Percentiles rank a stretch among this genome's conserved stretches.
phyloP scores from a whole-genome alignment of 805 yeast species.

The Scheffersomyces ergatensis region DNA sequence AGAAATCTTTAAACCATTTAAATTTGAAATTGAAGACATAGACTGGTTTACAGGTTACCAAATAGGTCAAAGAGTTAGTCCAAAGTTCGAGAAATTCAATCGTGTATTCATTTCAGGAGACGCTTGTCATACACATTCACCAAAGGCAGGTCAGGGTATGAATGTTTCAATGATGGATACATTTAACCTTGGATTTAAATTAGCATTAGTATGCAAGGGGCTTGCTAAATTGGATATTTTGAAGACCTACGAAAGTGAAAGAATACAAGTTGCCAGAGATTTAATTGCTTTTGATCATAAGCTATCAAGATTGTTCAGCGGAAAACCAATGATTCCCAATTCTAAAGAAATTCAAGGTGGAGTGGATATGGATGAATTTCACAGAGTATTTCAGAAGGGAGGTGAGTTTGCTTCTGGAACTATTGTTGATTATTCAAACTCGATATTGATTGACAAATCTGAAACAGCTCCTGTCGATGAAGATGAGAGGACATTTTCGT shows the following conservation, averaged over 20 bases:
- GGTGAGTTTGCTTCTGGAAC: constrained; percentile 28
- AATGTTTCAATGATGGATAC: constrained; percentile 41
- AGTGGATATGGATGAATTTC: constrained; percentile 23
- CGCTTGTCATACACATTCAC: constrained; percentile 97
- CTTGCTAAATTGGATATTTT: constrained; percentile 16
- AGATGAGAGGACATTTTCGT: constrained; percentile 2
- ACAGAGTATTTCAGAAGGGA: constrained; percentile 22
- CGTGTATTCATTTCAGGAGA: constrained; percentile 91
- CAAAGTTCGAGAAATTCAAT: constrained; percentile 9
- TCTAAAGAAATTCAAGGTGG: constrained; percentile 12
- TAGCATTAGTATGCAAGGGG: constrained; percentile 27
- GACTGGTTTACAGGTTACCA: constrained; percentile 31
- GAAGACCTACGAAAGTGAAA: constrained; percentile 27
- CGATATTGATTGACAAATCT: constrained; percentile 13
- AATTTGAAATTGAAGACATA: constrained; percentile 19
- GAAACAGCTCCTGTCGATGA: constrained; percentile 3
- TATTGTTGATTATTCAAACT: constrained; percentile 22
- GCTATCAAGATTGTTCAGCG: constrained; percentile 25
- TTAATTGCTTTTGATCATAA: constrained; percentile 26
- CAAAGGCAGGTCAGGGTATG: constrained; percentile 95
- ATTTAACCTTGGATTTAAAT: constrained; percentile 28
- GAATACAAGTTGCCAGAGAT: constrained; percentile 26
- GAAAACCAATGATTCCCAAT: constrained; percentile 20
- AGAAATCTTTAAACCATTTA: constrained; percentile 16
- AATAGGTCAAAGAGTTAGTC: constrained; percentile 29